Conservation (phyloP, 495 filamentous ascomycete species). For the Podospora fimiseda region DNA sequence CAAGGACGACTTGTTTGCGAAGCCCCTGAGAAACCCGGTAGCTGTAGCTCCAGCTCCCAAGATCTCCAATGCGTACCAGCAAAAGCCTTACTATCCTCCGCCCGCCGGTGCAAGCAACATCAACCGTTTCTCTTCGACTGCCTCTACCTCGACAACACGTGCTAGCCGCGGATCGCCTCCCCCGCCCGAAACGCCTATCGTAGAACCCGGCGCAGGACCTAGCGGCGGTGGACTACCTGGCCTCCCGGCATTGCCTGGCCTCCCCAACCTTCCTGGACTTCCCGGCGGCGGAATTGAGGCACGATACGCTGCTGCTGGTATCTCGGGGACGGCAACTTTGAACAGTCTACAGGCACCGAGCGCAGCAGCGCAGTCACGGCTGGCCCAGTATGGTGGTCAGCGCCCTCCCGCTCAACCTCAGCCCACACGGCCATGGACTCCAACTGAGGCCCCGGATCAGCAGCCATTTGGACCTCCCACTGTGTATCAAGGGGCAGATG, state of each 20-base stretch:
- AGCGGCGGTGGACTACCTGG: not conserved
- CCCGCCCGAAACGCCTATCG: slow-evolving; percentile 89
- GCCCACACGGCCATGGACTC: slow-evolving; percentile 81
- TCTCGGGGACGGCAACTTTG: slow-evolving; percentile 75
- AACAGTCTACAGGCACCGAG: slow-evolving; percentile 74
- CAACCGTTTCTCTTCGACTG: slow-evolving; percentile 77
- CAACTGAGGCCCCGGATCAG: slow-evolving; percentile 82
- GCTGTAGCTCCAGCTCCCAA: slow-evolving; percentile 24
- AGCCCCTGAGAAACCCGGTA: slow-evolving; percentile 35
- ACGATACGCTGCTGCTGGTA: slow-evolving; percentile 80
- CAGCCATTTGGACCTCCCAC: slow-evolving; percentile 89
- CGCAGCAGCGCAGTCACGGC: slow-evolving; percentile 70
- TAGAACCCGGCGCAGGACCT: slow-evolving; percentile 50
- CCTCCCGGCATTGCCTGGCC: not conserved
- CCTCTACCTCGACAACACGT: slow-evolving; percentile 87
- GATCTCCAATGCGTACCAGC: slow-evolving; percentile 43
- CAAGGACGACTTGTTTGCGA: slow-evolving; percentile 64
- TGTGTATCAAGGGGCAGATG: slow-evolving; percentile 78
- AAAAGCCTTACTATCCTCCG: slow-evolving; percentile 45
- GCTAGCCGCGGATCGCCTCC: slow-evolving; percentile 90
- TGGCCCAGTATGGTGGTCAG: slow-evolving; percentile 60
- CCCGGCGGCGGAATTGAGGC: slow-evolving; percentile 79
- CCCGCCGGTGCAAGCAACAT: slow-evolving; percentile 41
- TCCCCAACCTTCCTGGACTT: slow-evolving; percentile 25
- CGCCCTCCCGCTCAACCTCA: slow-evolving; percentile 32